Conservation (phyloP, 1,284 basidiomycete genomes). For the Bjerkandera adusta region DNA sequence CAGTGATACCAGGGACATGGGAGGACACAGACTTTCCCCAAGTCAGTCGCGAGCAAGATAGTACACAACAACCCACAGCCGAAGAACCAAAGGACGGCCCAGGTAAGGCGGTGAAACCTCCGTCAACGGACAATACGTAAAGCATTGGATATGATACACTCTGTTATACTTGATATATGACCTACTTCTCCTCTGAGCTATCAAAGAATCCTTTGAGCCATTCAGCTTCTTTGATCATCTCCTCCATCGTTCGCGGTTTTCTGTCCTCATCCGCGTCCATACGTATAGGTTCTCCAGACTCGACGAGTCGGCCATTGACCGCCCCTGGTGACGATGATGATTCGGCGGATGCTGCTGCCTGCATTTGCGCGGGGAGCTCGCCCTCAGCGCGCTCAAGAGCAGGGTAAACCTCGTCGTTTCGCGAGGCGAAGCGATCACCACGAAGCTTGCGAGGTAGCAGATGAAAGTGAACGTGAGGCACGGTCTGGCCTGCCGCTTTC, state of each 20-base stretch:
- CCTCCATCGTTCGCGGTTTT: constrained; percentile 51
- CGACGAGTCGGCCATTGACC: constrained; percentile 36
- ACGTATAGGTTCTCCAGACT: constrained; percentile 32
- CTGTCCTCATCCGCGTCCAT: constrained; percentile 83
- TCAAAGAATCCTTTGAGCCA: constrained; percentile 34
- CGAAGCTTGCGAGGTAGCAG: constrained; percentile 74
- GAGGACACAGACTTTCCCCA: constrained; percentile 26
- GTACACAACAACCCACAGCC: not conserved
- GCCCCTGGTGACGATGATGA: constrained; percentile 42
- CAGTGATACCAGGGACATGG: constrained; percentile 69
- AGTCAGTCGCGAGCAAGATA: too few species aligned
- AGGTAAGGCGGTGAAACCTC: too few species aligned
- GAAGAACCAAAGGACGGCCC: not conserved
- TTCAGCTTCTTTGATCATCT: constrained; percentile 35
- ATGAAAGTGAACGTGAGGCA: constrained; percentile 92
- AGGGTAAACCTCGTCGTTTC: constrained; percentile 81
- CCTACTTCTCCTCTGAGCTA: not conserved
- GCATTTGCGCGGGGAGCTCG: constrained; percentile 40
- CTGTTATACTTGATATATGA: not conserved
- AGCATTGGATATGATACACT: too few species aligned
- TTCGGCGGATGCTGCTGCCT: constrained; percentile 9
- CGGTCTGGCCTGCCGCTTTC: constrained; percentile 79
- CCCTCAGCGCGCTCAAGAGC: constrained; percentile 68
- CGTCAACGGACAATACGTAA: too few species aligned
- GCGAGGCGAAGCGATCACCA: constrained; percentile 61